Evolutionary conservation across 345 rosid species (phyloP), one percentile per base, ranked within the genome.

Genomic region (Erodium maritimum): DNA sequence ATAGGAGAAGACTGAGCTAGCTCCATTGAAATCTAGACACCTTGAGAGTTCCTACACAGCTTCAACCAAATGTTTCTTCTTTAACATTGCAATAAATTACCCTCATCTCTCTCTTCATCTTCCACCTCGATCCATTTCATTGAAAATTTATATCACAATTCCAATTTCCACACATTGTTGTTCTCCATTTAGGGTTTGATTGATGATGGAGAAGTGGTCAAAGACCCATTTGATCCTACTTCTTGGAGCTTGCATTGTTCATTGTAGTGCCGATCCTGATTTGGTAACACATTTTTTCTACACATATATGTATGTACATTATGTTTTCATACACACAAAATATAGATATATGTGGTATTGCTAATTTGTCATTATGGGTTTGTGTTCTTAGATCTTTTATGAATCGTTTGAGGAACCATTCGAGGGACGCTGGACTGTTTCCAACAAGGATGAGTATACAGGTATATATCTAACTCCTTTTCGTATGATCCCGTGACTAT

Each of bases 361-460:
- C 46, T 12, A 11, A 37, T 37, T 37, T 12, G 46, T 37, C 8
- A 37, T 37, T 37, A 5, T 37, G 46, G 33, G 33, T 46, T 13
- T 52, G 55, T 58, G 48, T 5, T 52, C 18, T 56, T 23, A 61
- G 71, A 25, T 68, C 46, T 68, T 68, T 34, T 61, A 62, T 59
- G 65, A 67, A 46, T 29, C 66, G 20, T 67, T 67, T 51, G 67
- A 62, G 21, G 63, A 57, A 54, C 24, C 61, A 9, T 61, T 57
- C 23, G 54, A 54, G 21, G 71, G 67, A 12, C 64, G 71, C 12
- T 67, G 71, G 71, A 58, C 55, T 19, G 61, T 61, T 48, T 50
- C 66, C 12, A 55, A 58, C 48, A 62, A 57, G 54, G 66, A 56
- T 3, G 71, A 68, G 46, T 68, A 68, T 50, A 18, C 19, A 56